Conservation (phyloP, 305 asterid species). For the Plantago coronopus region DNA sequence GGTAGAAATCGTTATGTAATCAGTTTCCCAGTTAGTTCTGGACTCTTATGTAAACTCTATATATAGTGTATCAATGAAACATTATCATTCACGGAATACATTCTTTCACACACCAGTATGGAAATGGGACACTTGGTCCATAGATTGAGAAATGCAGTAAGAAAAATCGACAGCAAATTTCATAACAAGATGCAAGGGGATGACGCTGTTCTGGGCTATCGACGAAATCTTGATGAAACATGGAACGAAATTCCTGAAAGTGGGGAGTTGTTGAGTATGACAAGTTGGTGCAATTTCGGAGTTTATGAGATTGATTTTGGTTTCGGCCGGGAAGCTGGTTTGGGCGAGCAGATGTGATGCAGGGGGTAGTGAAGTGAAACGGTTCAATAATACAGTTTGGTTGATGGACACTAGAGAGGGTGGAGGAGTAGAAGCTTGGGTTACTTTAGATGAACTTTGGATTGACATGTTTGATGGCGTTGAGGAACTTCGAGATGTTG, state of each 20-base stretch:
- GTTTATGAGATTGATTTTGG: constrained; percentile 36
- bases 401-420: constrained; percentile 36
- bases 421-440: not conserved
- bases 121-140: constrained; percentile 15
- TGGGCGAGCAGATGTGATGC: constrained; percentile 31
- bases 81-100: too few relatives aligned
- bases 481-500: too few relatives aligned
- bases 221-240: constrained; percentile 26
- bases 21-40: too few relatives aligned
- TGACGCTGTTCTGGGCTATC: constrained; percentile 30
- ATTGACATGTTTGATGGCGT: too few relatives aligned
- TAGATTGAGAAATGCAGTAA: constrained; percentile 24
- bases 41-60: too few relatives aligned
- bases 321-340: constrained; percentile 35
- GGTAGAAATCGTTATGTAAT: too few relatives aligned
- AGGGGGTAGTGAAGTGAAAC: constrained; percentile 25
- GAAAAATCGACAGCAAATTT: constrained; percentile 26
- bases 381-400: constrained; percentile 31
- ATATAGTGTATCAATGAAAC: too few relatives aligned
- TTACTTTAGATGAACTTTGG: not conserved
- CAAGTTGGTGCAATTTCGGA: constrained; percentile 50
- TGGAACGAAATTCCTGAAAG: constrained; percentile 21
- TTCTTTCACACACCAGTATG: too few relatives aligned
- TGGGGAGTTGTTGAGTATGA: constrained; percentile 27
- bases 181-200: constrained; percentile 30